Percentiles rank a stretch among this genome's conserved stretches.
Evolutionary conservation across 2,329 filamentous ascomycete genomes (phyloP).

Genomic region (Elsinoe australis): DNA sequence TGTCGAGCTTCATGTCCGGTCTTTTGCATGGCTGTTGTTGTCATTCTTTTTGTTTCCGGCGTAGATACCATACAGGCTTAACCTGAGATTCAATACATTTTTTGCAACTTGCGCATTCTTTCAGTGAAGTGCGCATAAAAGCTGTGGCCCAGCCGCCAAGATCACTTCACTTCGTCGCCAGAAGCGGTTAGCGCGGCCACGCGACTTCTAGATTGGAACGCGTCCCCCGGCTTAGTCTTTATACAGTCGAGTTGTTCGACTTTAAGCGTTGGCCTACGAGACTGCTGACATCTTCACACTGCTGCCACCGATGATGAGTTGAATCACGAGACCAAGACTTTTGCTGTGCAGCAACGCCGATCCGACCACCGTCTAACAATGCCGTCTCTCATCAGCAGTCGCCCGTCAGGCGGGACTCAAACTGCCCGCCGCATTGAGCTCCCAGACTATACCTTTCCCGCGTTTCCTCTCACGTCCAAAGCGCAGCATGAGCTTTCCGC

Average conservation of each 20-base stretch:
- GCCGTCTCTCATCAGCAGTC: background rate
- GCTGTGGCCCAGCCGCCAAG: background rate
- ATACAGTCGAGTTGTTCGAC: too few species aligned
- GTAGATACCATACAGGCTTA: slow-evolving; percentile 13
- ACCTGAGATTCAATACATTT: background rate
- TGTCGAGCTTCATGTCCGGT: too few species aligned
- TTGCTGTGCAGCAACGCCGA: too few species aligned
- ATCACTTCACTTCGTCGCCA: background rate
- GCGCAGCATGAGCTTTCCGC: slow-evolving; percentile 41
- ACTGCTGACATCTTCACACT: too few species aligned
- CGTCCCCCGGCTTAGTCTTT: too few species aligned
- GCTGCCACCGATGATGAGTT: too few species aligned
- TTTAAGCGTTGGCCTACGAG: too few species aligned
- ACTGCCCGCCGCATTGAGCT: slow-evolving; percentile 26
- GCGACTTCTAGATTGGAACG: slow-evolving; percentile 2
- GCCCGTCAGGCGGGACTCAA: background rate
- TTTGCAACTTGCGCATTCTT: too few species aligned
- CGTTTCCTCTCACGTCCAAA: slow-evolving; percentile 43
- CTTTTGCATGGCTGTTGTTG: slow-evolving; percentile 1
- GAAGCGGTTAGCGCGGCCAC: background rate
- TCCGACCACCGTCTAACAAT: too few species aligned
- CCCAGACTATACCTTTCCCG: slow-evolving; percentile 47
- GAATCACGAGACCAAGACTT: too few species aligned
- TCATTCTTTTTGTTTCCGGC: slow-evolving; percentile 1
- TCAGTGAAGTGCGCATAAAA: background rate